phyloP scores from a whole-genome alignment of 2,329 filamentous ascomycete species.

The Neonectria coccinea region DNA sequence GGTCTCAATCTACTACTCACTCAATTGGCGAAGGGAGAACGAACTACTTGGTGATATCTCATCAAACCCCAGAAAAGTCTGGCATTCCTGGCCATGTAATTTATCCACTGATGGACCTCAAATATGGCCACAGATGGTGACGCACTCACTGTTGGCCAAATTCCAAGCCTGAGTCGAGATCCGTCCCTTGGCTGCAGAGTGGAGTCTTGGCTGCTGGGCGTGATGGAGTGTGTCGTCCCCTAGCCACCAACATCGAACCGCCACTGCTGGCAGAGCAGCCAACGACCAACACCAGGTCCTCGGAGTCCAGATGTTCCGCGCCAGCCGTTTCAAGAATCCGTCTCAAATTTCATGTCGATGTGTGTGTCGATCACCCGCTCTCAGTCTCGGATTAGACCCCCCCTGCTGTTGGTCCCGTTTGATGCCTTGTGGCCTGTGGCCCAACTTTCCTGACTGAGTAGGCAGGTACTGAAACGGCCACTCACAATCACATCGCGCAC shows the following conservation, averaged over 20 bases:
- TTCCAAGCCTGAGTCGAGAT: background rate
- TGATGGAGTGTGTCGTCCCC: background rate
- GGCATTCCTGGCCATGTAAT: background rate
- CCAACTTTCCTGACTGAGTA: background rate
- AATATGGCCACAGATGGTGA: background rate
- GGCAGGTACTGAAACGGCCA: background rate
- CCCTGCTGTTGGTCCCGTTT: background rate
- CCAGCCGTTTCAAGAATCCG: conserved; percentile 15
- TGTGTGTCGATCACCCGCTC: background rate
- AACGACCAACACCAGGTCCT: background rate
- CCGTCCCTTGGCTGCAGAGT: background rate
- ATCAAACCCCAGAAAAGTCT: background rate
- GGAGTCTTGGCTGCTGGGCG: background rate
- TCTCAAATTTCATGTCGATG: background rate
- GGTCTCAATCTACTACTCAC: background rate
- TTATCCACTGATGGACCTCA: background rate
- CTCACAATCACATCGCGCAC: background rate
- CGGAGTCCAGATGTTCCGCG: conserved; percentile 17
- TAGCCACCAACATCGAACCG: background rate
- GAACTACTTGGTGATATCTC: background rate
- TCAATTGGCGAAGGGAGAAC: conserved; percentile 15
- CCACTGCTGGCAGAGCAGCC: background rate
- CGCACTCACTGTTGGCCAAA: background rate
- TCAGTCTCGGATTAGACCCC: conserved; percentile 14
- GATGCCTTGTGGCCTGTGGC: background rate